Percentiles rank a stretch among this genome's conserved stretches.
Conservation (phyloP, 2,329 filamentous ascomycete species). For the Aspergillus sp. region DNA sequence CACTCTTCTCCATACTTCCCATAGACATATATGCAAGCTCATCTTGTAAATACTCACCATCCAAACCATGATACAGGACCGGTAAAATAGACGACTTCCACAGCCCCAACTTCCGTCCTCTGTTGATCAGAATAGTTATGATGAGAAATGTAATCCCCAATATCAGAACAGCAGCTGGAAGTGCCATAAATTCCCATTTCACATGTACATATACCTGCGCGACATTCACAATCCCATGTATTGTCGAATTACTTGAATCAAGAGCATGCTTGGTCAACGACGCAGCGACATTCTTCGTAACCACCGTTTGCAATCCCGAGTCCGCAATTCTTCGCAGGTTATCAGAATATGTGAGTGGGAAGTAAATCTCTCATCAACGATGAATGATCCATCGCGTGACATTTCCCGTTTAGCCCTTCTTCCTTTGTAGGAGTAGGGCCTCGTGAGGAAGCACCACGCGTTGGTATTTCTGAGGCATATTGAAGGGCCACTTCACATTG, state of each 20-base stretch:
- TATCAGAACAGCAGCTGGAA: background rate
- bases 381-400: too few species aligned
- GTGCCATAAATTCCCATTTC: background rate
- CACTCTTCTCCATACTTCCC: too few species aligned
- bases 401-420: too few species aligned
- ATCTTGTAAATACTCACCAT: too few species aligned
- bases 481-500: too few species aligned
- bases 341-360: background rate
- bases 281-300: slow-evolving; percentile 1
- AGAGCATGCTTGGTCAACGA: background rate
- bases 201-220: slow-evolving; percentile 1
- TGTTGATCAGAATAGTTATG: background rate
- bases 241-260: background rate
- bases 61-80: background rate
- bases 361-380: slow-evolving; percentile 4
- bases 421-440: too few species aligned
- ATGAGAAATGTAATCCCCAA: background rate
- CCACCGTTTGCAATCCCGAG: background rate
- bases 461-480: too few species aligned
- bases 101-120: background rate
- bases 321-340: background rate
- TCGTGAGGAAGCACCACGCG: too few species aligned
- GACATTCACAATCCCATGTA: background rate
- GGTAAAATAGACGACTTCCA: slow-evolving; percentile 3
- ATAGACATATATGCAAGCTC: too few species aligned